A percentile compares a stretch with the other conserved stretches of the same genome.
Conservation (phyloP, 73 alveolate species). For the Paramecium sexaurelia region DNA sequence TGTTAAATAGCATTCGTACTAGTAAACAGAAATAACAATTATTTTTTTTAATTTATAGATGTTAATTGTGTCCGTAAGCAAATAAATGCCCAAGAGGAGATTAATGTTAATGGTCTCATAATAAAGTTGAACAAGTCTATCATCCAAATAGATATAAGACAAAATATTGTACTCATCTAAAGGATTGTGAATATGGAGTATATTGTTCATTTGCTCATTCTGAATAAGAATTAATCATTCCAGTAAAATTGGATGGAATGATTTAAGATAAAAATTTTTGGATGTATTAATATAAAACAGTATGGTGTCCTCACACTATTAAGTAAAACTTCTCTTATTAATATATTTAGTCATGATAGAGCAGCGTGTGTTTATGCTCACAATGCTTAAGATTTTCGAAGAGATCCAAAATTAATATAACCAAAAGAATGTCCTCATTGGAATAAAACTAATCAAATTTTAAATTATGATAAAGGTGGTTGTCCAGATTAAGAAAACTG, state of each 20-base stretch:
- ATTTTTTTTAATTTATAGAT: slow-evolving; percentile 43
- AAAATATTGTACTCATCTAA: slow-evolving; percentile 75
- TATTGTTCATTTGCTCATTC: slow-evolving; percentile 83
- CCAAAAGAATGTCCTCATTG: slow-evolving; percentile 74
- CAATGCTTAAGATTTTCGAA: slow-evolving; percentile 81
- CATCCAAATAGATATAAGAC: slow-evolving; percentile 80
- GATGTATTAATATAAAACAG: slow-evolving; percentile 75
- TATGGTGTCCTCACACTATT: slow-evolving; percentile 74
- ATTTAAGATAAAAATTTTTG: slow-evolving; percentile 71
- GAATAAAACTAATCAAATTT: slow-evolving; percentile 58
- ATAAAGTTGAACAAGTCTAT: slow-evolving; percentile 78
- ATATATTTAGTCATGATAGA: slow-evolving; percentile 62
- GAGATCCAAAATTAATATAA: slow-evolving; percentile 71
- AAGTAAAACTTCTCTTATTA: not conserved
- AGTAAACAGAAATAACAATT: not conserved
- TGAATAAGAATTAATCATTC: slow-evolving; percentile 72
- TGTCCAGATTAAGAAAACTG: slow-evolving; percentile 79
- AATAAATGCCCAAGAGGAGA: slow-evolving; percentile 57
- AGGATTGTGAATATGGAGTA: slow-evolving; percentile 80
- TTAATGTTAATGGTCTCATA: slow-evolving; percentile 74
- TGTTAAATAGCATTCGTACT: slow-evolving; percentile 58
- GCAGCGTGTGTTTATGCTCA: slow-evolving; percentile 82
- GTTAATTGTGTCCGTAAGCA: slow-evolving; percentile 70
- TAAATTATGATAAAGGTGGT: slow-evolving; percentile 78
- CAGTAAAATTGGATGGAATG: slow-evolving; percentile 66